Evolutionary conservation across 73 alveolate species (phyloP).

Genomic region (Effrenium voratum): DNA sequence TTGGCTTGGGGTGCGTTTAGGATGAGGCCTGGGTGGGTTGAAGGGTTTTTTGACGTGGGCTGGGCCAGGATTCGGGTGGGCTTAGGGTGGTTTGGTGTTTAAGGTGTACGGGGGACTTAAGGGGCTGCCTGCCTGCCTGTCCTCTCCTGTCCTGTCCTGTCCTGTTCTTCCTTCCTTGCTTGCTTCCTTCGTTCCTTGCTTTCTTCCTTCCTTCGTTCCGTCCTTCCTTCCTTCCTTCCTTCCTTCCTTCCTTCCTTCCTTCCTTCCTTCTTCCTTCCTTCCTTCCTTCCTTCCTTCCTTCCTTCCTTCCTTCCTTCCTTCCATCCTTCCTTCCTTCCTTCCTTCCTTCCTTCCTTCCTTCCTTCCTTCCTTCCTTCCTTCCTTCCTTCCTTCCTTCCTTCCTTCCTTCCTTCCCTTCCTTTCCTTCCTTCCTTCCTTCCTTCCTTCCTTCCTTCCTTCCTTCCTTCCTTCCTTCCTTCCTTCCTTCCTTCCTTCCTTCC

Average conservation of each 20-base stretch:
- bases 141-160: neutral
- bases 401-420: neutral
- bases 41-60: neutral
- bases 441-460: neutral
- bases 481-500: neutral
- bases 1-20: too few relatives aligned
- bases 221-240: neutral
- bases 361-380: neutral
- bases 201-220: neutral
- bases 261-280: neutral
- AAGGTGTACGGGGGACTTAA: neutral
- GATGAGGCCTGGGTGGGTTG: too few relatives aligned
- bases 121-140: neutral
- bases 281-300: neutral
- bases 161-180: neutral
- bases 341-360: neutral
- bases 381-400: neutral
- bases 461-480: neutral
- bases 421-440: neutral
- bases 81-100: neutral
- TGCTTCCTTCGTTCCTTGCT: neutral
- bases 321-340: neutral
- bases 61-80: neutral
- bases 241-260: neutral
- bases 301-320: neutral